Evolutionary conservation across 2,329 filamentous ascomycete species (phyloP).

Genomic region (Colletotrichum sidae): DNA sequence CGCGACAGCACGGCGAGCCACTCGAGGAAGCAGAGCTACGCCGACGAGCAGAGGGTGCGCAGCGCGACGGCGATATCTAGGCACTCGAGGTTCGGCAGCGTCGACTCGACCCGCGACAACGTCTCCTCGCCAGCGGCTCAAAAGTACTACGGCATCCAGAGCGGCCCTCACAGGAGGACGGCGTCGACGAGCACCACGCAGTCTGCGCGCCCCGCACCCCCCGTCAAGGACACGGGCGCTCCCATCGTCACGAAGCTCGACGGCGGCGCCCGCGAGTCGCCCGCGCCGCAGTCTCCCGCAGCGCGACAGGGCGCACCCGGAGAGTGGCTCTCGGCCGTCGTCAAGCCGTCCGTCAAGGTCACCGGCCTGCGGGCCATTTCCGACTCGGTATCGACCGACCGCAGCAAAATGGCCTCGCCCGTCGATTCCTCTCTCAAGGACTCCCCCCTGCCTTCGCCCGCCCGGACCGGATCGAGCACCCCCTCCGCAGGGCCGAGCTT

Average conservation of each 20-base stretch:
- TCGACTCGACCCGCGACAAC: slow-evolving; percentile 77
- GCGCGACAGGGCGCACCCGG: slow-evolving; percentile 58
- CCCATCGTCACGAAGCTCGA: slow-evolving; percentile 73
- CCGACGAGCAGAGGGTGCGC: slow-evolving; percentile 77
- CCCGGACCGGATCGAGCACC: slow-evolving; percentile 81
- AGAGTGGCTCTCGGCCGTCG: slow-evolving; percentile 66
- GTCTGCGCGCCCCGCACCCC: slow-evolving; percentile 62
- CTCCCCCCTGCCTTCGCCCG: slow-evolving; percentile 71
- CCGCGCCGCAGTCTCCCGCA: slow-evolving; percentile 56
- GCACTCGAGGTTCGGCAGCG: slow-evolving; percentile 83
- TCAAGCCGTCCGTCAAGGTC: slow-evolving; percentile 61
- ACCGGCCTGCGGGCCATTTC: slow-evolving; percentile 87
- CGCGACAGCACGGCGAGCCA: slow-evolving; percentile 70
- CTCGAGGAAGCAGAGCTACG: slow-evolving; percentile 80
- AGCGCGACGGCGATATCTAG: slow-evolving; percentile 74
- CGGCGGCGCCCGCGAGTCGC: slow-evolving; percentile 51
- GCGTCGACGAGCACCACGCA: slow-evolving; percentile 70
- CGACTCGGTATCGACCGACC: slow-evolving; percentile 73
- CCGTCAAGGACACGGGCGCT: slow-evolving; percentile 64
- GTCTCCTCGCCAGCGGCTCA: slow-evolving; percentile 72
- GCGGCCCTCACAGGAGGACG: slow-evolving; percentile 66
- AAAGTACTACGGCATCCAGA: slow-evolving; percentile 73
- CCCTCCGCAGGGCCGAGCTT: slow-evolving; percentile 76
- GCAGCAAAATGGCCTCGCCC: slow-evolving; percentile 62
- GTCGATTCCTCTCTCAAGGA: slow-evolving; percentile 64